These are phyloP conservation scores for Achaetomium macrosporum DNA, from an alignment of 2,329 filamentous ascomycete species.

Conservation along the genomic window DNA sequence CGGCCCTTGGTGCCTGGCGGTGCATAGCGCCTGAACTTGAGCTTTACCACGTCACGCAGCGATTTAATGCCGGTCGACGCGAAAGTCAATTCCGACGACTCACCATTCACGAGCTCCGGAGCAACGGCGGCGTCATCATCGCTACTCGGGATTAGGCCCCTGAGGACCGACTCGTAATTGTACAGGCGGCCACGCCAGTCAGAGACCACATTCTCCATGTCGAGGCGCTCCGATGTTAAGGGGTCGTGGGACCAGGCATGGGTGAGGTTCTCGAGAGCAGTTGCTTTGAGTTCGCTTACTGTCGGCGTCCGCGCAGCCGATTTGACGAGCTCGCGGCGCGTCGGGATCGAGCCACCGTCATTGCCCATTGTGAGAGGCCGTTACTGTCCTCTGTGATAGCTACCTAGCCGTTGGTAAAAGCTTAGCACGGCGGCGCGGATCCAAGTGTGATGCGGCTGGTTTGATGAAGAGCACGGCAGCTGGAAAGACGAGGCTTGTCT, in stretches of 20 bases:
- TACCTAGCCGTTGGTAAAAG: neutral
- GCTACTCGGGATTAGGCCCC: constrained; percentile 50
- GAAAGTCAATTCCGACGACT: constrained; percentile 34
- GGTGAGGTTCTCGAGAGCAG: constrained; percentile 73
- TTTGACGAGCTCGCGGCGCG: constrained; percentile 91
- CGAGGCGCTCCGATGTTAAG: constrained; percentile 71
- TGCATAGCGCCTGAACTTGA: constrained; percentile 59
- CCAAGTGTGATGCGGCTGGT: too few species aligned
- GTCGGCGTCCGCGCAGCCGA: constrained; percentile 79
- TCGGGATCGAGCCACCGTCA: constrained; percentile 94
- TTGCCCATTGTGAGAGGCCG: constrained; percentile 67
- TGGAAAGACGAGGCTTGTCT: too few species aligned
- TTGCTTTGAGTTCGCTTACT: constrained; percentile 81
- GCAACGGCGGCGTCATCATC: constrained; percentile 20
- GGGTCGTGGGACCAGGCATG: constrained; percentile 87
- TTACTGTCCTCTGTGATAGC: neutral
- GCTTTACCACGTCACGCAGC: constrained; percentile 78
- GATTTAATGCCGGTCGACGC: constrained; percentile 61
- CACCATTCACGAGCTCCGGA: constrained; percentile 18
- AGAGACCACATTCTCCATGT: constrained; percentile 67
- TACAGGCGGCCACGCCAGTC: constrained; percentile 81
- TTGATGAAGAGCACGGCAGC: too few species aligned
- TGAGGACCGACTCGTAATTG: constrained; percentile 86
- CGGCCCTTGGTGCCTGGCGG: constrained; percentile 35
- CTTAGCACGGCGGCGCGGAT: too few species aligned